Conservation (phyloP, 495 filamentous ascomycete species). For the Penicillium maclennaniae region DNA sequence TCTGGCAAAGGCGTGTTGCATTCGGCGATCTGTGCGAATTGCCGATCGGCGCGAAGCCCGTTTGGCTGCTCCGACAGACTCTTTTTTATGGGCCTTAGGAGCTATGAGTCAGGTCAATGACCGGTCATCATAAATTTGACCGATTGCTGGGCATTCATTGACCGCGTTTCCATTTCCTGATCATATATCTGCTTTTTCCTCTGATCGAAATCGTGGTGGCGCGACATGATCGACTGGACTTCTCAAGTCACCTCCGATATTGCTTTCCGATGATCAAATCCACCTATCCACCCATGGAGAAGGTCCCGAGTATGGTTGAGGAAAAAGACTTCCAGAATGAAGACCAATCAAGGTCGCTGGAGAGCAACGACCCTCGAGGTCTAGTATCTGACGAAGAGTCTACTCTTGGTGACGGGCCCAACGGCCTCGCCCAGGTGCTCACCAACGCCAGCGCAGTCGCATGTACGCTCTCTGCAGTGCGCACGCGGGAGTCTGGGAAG, state of each 20-base stretch:
- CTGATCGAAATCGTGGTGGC: not conserved
- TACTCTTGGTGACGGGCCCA: not conserved
- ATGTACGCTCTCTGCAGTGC: slow-evolving; percentile 36
- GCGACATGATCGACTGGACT: not conserved
- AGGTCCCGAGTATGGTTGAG: slow-evolving; percentile 9
- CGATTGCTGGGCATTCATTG: not conserved
- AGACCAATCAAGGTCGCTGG: slow-evolving; percentile 1
- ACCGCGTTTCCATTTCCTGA: not conserved
- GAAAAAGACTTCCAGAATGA: slow-evolving; percentile 6
- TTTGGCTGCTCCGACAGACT: not conserved
- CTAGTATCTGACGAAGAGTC: not conserved
- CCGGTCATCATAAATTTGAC: not conserved
- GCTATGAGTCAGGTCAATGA: slow-evolving; percentile 8
- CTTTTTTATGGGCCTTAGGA: not conserved
- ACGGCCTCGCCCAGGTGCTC: slow-evolving; percentile 18
- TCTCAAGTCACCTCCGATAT: not conserved
- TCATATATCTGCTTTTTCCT: not conserved
- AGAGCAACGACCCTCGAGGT: slow-evolving; percentile 3
- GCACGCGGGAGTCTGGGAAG: slow-evolving; percentile 45
- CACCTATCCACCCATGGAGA: not conserved
- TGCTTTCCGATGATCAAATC: slow-evolving; percentile 1
- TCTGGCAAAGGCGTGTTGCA: slow-evolving; percentile 8
- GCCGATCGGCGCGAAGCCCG: slow-evolving; percentile 19
- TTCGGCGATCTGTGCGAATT: slow-evolving; percentile 26
- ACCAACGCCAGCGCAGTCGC: slow-evolving; percentile 30